Conservation (phyloP, 2,329 filamentous ascomycete genomes). For the Colletotrichum chrysophilum region DNA sequence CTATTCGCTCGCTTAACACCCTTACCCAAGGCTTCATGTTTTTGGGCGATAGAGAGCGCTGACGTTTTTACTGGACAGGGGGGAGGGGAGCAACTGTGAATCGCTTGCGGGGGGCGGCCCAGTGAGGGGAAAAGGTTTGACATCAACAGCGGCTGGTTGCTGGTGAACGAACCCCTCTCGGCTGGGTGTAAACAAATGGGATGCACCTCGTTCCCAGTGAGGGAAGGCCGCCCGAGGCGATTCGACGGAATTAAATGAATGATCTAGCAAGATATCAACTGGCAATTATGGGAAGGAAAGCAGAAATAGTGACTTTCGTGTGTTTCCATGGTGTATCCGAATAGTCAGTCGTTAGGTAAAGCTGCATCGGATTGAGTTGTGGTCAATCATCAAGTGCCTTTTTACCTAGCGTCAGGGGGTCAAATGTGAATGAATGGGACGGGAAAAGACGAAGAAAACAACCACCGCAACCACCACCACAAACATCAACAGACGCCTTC, state of each 20-base stretch:
- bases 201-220: neutral
- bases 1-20: neutral
- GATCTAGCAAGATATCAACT: too few species aligned
- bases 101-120: neutral
- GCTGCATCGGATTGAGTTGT: neutral
- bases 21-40: neutral
- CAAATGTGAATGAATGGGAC: neutral
- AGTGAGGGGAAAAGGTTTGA: neutral
- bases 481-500: neutral
- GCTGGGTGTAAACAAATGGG: conserved; percentile 9
- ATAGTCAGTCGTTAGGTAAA: neutral
- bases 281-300: too few species aligned
- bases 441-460: neutral
- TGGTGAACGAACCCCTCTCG: conserved; percentile 19
- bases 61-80: conserved; percentile 16
- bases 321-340: neutral
- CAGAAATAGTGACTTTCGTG: neutral
- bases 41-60: neutral
- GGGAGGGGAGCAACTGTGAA: neutral
- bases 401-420: neutral
- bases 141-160: conserved; percentile 16
- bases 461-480: neutral
- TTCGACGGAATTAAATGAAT: neutral
- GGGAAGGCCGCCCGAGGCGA: neutral
- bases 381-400: neutral